These are phyloP conservation scores for Euphorbia neoarborescens DNA, from an alignment of 441 rosid genomes.

Conservation along the genomic window DNA sequence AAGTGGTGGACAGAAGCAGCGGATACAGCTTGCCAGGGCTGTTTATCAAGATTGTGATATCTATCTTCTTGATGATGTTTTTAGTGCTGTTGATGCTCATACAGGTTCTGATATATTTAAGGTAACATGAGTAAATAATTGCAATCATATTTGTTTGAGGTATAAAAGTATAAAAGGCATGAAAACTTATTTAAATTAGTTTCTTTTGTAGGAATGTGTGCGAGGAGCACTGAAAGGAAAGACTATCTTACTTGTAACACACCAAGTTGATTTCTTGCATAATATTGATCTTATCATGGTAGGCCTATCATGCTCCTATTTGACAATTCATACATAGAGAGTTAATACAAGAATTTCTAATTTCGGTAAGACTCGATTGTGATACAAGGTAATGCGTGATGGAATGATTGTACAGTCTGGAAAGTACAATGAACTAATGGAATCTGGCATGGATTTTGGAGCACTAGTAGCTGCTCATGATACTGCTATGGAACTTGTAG, in stretches of 20 bases:
- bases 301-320: conserved; percentile 6
- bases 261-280: conserved; percentile 89
- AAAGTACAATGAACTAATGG: conserved; percentile 49
- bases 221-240: conserved; percentile 74
- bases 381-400: conserved; percentile 68
- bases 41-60: conserved; percentile 89
- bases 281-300: conserved; percentile 79
- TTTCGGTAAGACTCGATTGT: conserved; percentile 4
- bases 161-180: background rate
- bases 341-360: background rate
- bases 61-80: conserved; percentile 84
- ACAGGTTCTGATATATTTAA: conserved; percentile 84
- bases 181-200: conserved; percentile 16
- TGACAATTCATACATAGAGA: background rate
- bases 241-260: conserved; percentile 80
- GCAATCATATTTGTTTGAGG: background rate
- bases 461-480: conserved; percentile 81
- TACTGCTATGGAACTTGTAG: conserved; percentile 79
- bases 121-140: conserved; percentile 30
- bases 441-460: conserved; percentile 57
- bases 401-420: conserved; percentile 88
- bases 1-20: conserved; percentile 94
- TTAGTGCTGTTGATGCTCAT: conserved; percentile 97
- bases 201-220: conserved; percentile 56
- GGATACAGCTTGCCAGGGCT: conserved; percentile 85